Conservation (phyloP, 2,329 filamentous ascomycete genomes). For the Colletotrichum neosansevieriae region DNA sequence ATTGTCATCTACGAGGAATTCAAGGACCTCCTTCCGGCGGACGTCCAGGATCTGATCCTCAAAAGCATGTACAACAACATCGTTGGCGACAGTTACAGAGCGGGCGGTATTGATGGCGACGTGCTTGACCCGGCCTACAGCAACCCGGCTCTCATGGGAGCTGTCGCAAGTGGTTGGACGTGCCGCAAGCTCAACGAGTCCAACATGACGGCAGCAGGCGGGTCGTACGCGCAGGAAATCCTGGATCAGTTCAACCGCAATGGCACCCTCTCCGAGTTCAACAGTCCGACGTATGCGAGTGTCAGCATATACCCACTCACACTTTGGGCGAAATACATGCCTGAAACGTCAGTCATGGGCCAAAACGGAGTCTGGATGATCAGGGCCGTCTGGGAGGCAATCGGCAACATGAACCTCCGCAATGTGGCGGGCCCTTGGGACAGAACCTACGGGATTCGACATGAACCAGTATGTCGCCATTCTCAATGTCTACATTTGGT, state of each 20-base stretch:
- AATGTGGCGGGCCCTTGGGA: conserved; percentile 76
- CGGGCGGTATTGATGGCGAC: conserved; percentile 58
- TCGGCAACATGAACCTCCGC: conserved; percentile 62
- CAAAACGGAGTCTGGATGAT: conserved; percentile 64
- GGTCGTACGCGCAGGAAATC: conserved; percentile 66
- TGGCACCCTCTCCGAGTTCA: conserved; percentile 60
- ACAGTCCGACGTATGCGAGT: conserved; percentile 68
- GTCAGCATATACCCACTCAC: conserved; percentile 70
- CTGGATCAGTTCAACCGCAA: conserved; percentile 67
- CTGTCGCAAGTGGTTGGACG: conserved; percentile 69
- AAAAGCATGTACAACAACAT: conserved; percentile 66
- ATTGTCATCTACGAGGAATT: conserved; percentile 72
- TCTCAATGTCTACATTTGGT: conserved; percentile 70
- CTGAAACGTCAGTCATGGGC: conserved; percentile 63
- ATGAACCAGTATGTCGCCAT: conserved; percentile 72
- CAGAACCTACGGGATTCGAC: conserved; percentile 70
- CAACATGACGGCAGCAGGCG: conserved; percentile 71
- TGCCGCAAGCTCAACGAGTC: conserved; percentile 63
- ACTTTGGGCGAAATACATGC: conserved; percentile 70
- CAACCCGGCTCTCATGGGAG: conserved; percentile 66
- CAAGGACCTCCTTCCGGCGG: conserved; percentile 53
- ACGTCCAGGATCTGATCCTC: conserved; percentile 58
- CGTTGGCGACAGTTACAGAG: conserved; percentile 70
- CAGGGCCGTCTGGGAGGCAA: conserved; percentile 63
- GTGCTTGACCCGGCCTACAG: conserved; percentile 57